Base-by-base conservation (phyloP, 73 alveolate genomes). In the Paramecium bursaria region DNA sequence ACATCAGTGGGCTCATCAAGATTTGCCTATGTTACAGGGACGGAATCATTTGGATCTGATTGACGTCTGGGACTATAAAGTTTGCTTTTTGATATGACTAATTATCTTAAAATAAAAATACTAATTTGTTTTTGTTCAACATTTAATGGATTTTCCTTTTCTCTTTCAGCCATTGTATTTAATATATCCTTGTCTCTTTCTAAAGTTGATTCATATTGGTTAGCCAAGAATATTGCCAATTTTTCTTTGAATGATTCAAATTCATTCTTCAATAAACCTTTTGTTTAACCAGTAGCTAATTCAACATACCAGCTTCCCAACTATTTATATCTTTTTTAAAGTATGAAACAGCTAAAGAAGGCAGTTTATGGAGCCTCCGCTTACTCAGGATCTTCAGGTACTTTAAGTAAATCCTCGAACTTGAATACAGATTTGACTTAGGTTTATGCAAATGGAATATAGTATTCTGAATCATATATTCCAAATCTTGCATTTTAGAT, bases 361-460 rank as follows among this genome's bases (percentile, higher is more conserved):
- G 33, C 53, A 10, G 55, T 67, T 67, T 67, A 67, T 9, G 82
- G 82, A 0, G 55, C 33, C 7, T 67, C 82, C 7, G 82, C 82
- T 4, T 25, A 39, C 27, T 67, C 82, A 1, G 82, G 82, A 15
- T 67, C 82, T 3, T 67, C 82, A 14, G 44, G 44, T 42, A 39
- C 33, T 67, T 67, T 67, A 2, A 67, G 50, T 2, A 67, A 26
- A 39, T 67, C 82, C 21, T 67, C 82, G 4, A 67, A 10, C 21
- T 67, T 67, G 21, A 67, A 67, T 14, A 46, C 55, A 14, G 33
- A 39, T 11, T n/a, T 35, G 4, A 67, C 46, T 25, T 31, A 25
- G 5, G 53, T 67, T 67, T 67, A 23, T 21, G 82, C 82, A 67
- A 67, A 67, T 9, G 82, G 82, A 39, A 67, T 39, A 67, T 47